Evolutionary conservation across 306 rosid species (phyloP).

Genomic region (Vachellia pachyceras): DNA sequence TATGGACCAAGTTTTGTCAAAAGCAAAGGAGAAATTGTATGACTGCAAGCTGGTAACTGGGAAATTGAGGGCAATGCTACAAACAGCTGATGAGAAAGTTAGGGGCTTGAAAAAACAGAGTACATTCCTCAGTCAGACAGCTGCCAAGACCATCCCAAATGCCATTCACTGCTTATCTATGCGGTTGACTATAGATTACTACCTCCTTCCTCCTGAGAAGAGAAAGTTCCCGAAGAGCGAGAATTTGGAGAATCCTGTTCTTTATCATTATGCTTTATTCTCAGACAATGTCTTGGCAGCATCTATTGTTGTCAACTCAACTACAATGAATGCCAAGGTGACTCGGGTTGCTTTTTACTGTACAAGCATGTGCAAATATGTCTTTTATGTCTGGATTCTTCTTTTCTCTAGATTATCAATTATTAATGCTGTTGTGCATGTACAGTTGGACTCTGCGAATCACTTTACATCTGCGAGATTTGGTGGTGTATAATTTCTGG

Average conservation of each 20-base stretch:
- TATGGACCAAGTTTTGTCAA: slow-evolving; percentile 79
- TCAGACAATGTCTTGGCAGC: slow-evolving; percentile 99
- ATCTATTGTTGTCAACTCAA: slow-evolving; percentile 90
- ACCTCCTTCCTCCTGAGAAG: slow-evolving; percentile 81
- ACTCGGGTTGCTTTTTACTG: slow-evolving; percentile 22
- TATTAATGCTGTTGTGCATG: slow-evolving; percentile 13
- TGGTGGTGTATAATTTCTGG: slow-evolving; percentile 24
- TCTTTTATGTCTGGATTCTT: slow-evolving; percentile 10
- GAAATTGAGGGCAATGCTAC: slow-evolving; percentile 93
- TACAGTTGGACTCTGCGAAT: not conserved
- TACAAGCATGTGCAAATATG: slow-evolving; percentile 12
- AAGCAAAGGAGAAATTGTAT: slow-evolving; percentile 77
- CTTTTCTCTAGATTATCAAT: not conserved
- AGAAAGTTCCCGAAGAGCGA: slow-evolving; percentile 82
- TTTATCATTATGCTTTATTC: slow-evolving; percentile 90
- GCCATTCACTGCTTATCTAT: slow-evolving; percentile 91
- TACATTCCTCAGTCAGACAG: slow-evolving; percentile 91
- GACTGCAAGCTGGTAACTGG: slow-evolving; percentile 85
- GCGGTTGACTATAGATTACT: slow-evolving; percentile 90
- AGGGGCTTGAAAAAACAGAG: slow-evolving; percentile 88
- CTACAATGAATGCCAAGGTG: slow-evolving; percentile 87
- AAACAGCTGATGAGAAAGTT: slow-evolving; percentile 87
- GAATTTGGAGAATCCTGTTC: slow-evolving; percentile 78
- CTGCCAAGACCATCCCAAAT: slow-evolving; percentile 92
- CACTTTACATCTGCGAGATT: slow-evolving; percentile 7